These are phyloP conservation scores for Teunomyces gatunensis DNA, from an alignment of 805 yeast genomes.

Conservation along the genomic window DNA sequence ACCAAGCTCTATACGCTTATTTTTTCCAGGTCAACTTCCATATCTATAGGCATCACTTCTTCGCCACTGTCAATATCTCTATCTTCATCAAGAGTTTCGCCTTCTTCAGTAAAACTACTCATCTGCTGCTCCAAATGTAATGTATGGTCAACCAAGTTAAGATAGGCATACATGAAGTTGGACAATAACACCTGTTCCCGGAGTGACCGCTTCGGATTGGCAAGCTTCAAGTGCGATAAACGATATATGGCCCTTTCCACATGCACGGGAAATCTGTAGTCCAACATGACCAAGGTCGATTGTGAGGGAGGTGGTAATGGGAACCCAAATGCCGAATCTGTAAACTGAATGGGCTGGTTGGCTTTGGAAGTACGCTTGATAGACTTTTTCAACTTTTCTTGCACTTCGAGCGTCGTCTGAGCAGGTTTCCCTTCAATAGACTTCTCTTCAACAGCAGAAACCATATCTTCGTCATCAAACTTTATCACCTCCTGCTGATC, in stretches of 20 bases:
- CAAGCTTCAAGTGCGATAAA: conserved; percentile 86
- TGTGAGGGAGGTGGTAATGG: conserved; percentile 79
- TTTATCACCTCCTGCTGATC: conserved; percentile 11
- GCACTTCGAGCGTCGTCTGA: conserved; percentile 38
- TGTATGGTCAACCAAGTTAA: conserved; percentile 91
- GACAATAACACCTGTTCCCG: conserved; percentile 90
- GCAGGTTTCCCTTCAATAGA: conserved; percentile 17
- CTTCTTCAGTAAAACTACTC: conserved; percentile 14
- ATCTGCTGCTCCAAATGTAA: conserved; percentile 66
- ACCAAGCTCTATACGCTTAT: neutral
- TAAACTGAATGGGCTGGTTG: conserved; percentile 46
- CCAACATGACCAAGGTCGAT: conserved; percentile 77
- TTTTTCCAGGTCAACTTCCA: conserved; percentile 14
- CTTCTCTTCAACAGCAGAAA: conserved; percentile 1
- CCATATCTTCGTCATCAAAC: conserved; percentile 4
- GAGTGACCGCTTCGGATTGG: conserved; percentile 88
- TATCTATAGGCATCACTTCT: conserved; percentile 17
- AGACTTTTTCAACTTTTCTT: conserved; percentile 42
- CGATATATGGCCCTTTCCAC: conserved; percentile 95
- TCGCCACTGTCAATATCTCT: conserved; percentile 10
- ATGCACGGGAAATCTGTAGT: conserved; percentile 86
- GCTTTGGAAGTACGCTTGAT: conserved; percentile 41
- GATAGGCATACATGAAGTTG: conserved; percentile 96
- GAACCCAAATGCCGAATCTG: conserved; percentile 85
- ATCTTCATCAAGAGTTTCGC: conserved; percentile 10